These are phyloP conservation scores for Discostella pseudostelligera DNA, from an alignment of 108 stramenopile genomes.

Conservation along the genomic window DNA sequence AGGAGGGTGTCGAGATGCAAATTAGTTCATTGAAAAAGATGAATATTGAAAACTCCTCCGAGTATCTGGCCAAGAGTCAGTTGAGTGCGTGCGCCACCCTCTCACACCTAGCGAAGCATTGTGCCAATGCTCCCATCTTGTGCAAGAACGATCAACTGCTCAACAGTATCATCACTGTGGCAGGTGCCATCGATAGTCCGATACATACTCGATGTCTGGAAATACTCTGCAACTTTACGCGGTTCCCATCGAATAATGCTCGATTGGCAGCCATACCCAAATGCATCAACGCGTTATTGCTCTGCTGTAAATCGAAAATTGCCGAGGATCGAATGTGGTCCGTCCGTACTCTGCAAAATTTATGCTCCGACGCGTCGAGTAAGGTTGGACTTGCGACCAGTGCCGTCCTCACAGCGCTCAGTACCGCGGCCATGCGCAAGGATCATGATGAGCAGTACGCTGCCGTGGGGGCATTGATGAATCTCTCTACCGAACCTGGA, in stretches of 20 bases:
- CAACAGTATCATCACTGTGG: constrained; percentile 47
- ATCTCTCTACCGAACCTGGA: constrained; percentile 80
- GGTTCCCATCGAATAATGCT: constrained; percentile 70
- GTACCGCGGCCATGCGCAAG: constrained; percentile 62
- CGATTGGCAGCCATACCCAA: constrained; percentile 51
- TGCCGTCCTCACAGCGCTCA: constrained; percentile 55
- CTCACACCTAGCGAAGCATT: constrained; percentile 79
- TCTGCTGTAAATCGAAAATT: constrained; percentile 46
- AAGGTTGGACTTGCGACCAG: constrained; percentile 57
- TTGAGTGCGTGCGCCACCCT: constrained; percentile 81
- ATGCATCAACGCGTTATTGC: constrained; percentile 52
- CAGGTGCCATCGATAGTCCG: constrained; percentile 52
- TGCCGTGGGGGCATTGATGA: constrained; percentile 70
- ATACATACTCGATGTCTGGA: constrained; percentile 82
- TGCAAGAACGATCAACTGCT: constrained; percentile 46
- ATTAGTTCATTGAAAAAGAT: constrained; percentile 48
- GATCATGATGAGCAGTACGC: constrained; percentile 67
- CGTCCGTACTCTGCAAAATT: constrained; percentile 69
- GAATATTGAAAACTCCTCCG: constrained; percentile 44
- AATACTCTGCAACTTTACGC: constrained; percentile 76
- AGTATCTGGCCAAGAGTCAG: constrained; percentile 49
- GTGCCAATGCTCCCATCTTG: constrained; percentile 55
- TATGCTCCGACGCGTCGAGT: constrained; percentile 64
- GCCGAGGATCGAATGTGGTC: constrained; percentile 71
- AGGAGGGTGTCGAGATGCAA: constrained; percentile 42